Base-by-base conservation (phyloP, 2,329 filamentous ascomycete species). In the Diaporthe nobilis region DNA sequence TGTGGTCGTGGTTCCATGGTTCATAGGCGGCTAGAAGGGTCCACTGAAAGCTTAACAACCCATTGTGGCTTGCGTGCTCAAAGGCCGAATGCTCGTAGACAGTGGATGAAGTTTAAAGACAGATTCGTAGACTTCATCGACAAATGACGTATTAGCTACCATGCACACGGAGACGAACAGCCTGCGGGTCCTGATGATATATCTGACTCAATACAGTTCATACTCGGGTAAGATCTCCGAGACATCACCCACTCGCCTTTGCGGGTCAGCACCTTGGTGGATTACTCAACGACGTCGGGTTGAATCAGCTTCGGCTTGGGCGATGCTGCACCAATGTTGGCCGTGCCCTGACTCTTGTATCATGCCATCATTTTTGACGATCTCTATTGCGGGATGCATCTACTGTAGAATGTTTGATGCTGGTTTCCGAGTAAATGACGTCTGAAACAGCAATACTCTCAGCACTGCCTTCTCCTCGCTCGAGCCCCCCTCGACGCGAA, bases 271-370 rank as follows among this genome's bases (percentile, higher is more conserved):
- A 55, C 42, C 22, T 8, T 47, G 10, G 28, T 37, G 44, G 28
- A 34, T 15, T 47, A 37, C 20, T 37, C 8, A 28, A 51, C 44
- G 28, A 39, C 47, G 22, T 39, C 42, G 10, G 3, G 13, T 53
- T 39, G 8, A n/a, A 28, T 13, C 15, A 42, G 9, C n/a, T 13
- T 53, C 13, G 31, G 1, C 10, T 28, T 55, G 31, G 15, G n/a
- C n/a, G 31, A 25, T 39, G 47, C 7, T 53, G 47, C 34, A n/a
- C 31, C 47, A 51, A n/a, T 17, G 47, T 17, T 53, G 47, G 20
- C 31, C 47, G n/a, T 12, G 65, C 9, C 47, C 65, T 47, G 65
- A 70, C 65, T 68, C 65, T 53, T 53, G 47, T 6, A 51, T 51
- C 63, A 67, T 37, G 31, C 28, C 28, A 51, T 67, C 0, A 25